Evolutionary conservation across 2,329 filamentous ascomycete genomes (phyloP).

Genomic region (Penicillium italicum): DNA sequence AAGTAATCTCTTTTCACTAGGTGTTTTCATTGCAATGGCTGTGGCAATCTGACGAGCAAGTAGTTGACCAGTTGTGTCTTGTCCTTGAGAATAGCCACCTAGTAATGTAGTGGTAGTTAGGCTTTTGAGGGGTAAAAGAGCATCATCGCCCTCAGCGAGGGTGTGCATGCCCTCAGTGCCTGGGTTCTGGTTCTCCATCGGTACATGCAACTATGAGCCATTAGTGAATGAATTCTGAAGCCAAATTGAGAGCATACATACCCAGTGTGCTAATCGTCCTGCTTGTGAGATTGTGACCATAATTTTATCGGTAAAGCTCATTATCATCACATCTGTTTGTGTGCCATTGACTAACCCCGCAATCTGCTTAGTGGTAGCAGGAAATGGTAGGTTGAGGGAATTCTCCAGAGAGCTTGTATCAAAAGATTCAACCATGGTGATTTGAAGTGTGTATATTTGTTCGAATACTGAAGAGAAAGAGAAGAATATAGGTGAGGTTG

Average conservation of each 20-base stretch:
- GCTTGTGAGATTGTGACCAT: conserved; percentile 83
- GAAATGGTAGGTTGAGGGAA: conserved; percentile 57
- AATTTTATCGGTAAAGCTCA: conserved; percentile 85
- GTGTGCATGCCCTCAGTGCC: conserved; percentile 39
- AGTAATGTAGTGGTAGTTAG: conserved; percentile 84
- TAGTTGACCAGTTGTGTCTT: conserved; percentile 81
- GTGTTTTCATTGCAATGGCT: conserved; percentile 67
- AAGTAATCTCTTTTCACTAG: conserved; percentile 58
- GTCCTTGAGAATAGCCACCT: conserved; percentile 72
- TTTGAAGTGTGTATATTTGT: not conserved
- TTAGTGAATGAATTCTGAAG: conserved; percentile 10
- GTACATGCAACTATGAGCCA: conserved; percentile 29
- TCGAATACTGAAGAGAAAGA: not conserved
- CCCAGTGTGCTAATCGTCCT: conserved; percentile 87
- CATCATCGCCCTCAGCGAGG: conserved; percentile 46
- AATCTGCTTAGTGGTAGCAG: conserved; percentile 59
- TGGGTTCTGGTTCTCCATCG: conserved; percentile 34
- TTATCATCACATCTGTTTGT: conserved; percentile 66
- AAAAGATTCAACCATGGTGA: conserved; percentile 26
- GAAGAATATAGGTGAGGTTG: not conserved
- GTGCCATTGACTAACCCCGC: conserved; percentile 63
- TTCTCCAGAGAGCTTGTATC: conserved; percentile 39
- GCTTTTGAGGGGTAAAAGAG: conserved; percentile 70
- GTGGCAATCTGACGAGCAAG: conserved; percentile 87
- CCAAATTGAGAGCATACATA: conserved; percentile 45